These are phyloP conservation scores for Zygosaccharomyces sapae DNA, from an alignment of 1,139 yeast genomes.

Conservation along the genomic window DNA sequence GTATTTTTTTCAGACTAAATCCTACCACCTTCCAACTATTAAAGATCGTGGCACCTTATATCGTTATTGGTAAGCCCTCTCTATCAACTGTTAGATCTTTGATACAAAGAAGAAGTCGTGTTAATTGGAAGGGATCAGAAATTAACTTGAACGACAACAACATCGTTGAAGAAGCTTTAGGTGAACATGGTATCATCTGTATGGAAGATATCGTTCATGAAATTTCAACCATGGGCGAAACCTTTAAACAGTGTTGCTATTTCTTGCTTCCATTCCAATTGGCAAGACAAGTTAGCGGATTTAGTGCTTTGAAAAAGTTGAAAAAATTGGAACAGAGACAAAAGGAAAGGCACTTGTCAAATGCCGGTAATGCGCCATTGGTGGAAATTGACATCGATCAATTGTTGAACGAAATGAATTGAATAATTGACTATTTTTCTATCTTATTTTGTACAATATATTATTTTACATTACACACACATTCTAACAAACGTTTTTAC, in stretches of 20 bases:
- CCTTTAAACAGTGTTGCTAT: conserved; percentile 53
- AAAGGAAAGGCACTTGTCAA: conserved; percentile 44
- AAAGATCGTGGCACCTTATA: conserved; percentile 65
- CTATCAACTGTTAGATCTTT: conserved; percentile 64
- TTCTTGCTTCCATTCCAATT: conserved; percentile 69
- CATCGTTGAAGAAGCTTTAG: conserved; percentile 67
- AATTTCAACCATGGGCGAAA: conserved; percentile 56
- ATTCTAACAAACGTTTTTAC: not conserved
- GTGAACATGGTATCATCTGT: conserved; percentile 68
- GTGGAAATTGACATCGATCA: conserved; percentile 67
- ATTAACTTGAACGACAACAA: conserved; percentile 66
- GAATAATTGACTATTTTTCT: conserved; percentile 13
- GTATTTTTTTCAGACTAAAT: conserved; percentile 65
- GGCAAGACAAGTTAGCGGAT: conserved; percentile 67
- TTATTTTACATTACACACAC: conserved; percentile 7
- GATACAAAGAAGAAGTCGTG: conserved; percentile 70
- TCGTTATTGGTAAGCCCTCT: conserved; percentile 70
- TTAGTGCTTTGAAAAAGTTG: conserved; percentile 48
- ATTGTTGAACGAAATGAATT: conserved; percentile 60
- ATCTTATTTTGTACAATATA: not conserved
- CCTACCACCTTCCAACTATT: conserved; percentile 54
- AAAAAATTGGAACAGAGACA: conserved; percentile 39
- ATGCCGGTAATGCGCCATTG: conserved; percentile 61
- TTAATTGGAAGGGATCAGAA: conserved; percentile 39
- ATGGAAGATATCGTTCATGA: conserved; percentile 76